phyloP scores from a whole-genome alignment of 306 rosid species.

The Medicago ruthenica region DNA sequence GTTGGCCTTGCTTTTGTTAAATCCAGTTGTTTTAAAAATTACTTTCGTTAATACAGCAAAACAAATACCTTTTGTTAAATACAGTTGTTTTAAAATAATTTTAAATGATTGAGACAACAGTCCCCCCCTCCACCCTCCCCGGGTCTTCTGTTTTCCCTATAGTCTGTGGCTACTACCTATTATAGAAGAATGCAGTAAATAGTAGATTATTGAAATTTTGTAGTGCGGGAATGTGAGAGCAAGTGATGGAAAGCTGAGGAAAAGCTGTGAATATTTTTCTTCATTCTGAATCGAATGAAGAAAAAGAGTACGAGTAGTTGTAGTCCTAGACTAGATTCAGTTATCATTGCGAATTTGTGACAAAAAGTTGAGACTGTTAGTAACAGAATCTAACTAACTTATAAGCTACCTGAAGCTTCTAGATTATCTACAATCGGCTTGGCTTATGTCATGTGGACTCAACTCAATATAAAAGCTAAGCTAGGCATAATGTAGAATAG shows the following conservation, averaged over 20 bases:
- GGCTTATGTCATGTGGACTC: neutral
- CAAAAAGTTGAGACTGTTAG: neutral
- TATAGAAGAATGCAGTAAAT: slow-evolving; percentile 10
- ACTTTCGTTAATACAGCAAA: neutral
- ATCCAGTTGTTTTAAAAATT: neutral
- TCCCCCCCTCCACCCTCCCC: neutral
- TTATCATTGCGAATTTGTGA: neutral
- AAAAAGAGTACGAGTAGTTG: neutral
- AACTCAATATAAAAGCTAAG: neutral
- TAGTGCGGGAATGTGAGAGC: neutral
- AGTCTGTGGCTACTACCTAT: neutral
- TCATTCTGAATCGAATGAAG: neutral
- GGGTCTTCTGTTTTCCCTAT: neutral
- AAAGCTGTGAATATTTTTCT: neutral
- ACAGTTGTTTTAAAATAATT: neutral
- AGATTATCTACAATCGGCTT: neutral
- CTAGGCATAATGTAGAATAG: neutral
- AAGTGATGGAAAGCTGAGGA: neutral
- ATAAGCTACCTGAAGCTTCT: neutral
- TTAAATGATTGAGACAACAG: neutral
- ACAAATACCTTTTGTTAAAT: neutral
- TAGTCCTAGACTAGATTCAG: neutral
- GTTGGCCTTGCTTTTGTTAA: slow-evolving; percentile 21
- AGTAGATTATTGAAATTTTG: slow-evolving; percentile 5
- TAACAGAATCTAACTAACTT: slow-evolving; percentile 12